Base-by-base conservation (phyloP, 495 filamentous ascomycete genomes). In the Aspergillus wentii region DNA sequence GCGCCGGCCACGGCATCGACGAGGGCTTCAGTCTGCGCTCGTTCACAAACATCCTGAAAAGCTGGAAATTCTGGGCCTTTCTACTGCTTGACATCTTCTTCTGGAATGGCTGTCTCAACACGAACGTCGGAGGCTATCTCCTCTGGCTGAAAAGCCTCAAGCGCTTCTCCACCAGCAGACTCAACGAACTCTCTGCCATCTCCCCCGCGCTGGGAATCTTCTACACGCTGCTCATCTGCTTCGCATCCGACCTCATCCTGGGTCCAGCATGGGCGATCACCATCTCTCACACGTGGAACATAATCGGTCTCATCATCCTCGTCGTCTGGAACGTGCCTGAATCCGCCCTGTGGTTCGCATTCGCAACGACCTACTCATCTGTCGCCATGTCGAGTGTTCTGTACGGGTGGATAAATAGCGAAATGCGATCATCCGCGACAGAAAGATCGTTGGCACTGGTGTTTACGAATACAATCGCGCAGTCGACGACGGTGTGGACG, bases 391-490 rank as follows among this genome's bases (percentile, higher is more conserved):
- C 60, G 4, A 57, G 52, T 30, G 53, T 61, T 2, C 43, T 64
- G 7, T 64, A 61, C 32, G 60, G 57, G 5, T 79, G 75, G 76
- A 69, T 72, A 2, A 71, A 79, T 39, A 59, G 46, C 18, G 52
- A 59, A 18, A 35, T 65, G 3, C 48, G 75, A 62, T 46, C 72
- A 68, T 50, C 78, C 62, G 69, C 71, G 16, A 69, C 75, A 44
- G 74, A 80, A 48, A 53, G 78, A n/a, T 69, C 75, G 2, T 39
- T 80, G 11, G 71, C 77, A 2, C 59, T 75, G 16, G 62, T 69
- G 10, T 52, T 63, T 16, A 69, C 76, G 55, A 80, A 76, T 41
- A 64, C 64, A 3, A 43, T 72, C 38, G 65, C 66, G 6, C 75
- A 78, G 51, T 71, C 71, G 1, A 65, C 72, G 3, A 61, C 57